These are phyloP conservation scores for Ilyonectria mors-panacis DNA, from an alignment of 2,329 filamentous ascomycete species.

Conservation along the genomic window DNA sequence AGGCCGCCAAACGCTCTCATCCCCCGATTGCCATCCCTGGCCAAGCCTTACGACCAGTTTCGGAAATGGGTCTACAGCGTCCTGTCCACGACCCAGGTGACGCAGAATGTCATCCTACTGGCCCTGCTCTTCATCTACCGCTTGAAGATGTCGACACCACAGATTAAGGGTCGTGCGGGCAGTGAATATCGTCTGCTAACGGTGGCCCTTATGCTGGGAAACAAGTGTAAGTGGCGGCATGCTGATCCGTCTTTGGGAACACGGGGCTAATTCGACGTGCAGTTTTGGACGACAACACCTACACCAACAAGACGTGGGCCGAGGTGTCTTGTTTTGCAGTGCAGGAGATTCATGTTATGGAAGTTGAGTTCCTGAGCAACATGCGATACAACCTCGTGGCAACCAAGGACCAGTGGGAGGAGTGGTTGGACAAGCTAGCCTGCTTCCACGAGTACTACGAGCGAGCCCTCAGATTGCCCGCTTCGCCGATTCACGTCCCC, in stretches of 20 bases:
- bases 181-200: constrained; percentile 95
- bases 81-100: constrained; percentile 93
- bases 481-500: constrained; percentile 59
- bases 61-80: constrained; percentile 95
- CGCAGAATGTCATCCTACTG: constrained; percentile 92
- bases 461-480: constrained; percentile 68
- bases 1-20: constrained; percentile 58
- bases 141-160: constrained; percentile 90
- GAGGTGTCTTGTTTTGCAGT: constrained; percentile 96
- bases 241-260: background rate
- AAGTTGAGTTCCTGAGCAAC: constrained; percentile 99
- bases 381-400: constrained; percentile 95
- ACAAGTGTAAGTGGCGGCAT: constrained; percentile 80
- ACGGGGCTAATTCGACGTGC: constrained; percentile 46
- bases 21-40: constrained; percentile 76
- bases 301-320: constrained; percentile 99
- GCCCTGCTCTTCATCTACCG: constrained; percentile 94
- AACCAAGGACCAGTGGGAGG: constrained; percentile 87
- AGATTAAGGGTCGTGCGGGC: constrained; percentile 89
- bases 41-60: constrained; percentile 84
- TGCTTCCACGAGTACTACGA: constrained; percentile 90
- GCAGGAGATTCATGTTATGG: constrained; percentile 98
- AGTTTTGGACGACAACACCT: constrained; percentile 98
- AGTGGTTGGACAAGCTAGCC: constrained; percentile 87
- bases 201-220: constrained; percentile 96